Evolutionary conservation across 768 basidiomycete genomes (phyloP).

Genomic region (Dictyophora rubrovolvata): DNA sequence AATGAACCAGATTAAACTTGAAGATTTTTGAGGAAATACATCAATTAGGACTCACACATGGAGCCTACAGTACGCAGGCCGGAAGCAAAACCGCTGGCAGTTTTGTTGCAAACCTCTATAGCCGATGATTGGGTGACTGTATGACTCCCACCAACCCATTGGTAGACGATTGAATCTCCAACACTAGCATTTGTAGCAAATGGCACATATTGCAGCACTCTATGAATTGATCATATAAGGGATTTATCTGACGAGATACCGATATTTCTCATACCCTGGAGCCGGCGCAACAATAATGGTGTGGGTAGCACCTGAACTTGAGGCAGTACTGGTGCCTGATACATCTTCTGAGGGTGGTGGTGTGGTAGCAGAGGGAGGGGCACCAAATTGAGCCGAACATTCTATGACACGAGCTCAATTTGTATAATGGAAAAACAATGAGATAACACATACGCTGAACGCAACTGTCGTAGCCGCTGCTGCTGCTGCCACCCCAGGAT

Average conservation of each 20-base stretch:
- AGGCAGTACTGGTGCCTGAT: slow-evolving; percentile 14
- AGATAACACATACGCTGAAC: slow-evolving; percentile 47
- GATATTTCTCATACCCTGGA: slow-evolving; percentile 33
- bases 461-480: slow-evolving; percentile 52
- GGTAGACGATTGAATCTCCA: slow-evolving; percentile 67
- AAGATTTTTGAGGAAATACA: neutral
- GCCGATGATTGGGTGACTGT: slow-evolving; percentile 73
- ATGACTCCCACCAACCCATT: slow-evolving; percentile 73
- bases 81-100: slow-evolving; percentile 46
- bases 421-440: neutral
- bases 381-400: slow-evolving; percentile 54
- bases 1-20: neutral
- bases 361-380: slow-evolving; percentile 21
- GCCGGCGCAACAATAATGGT: slow-evolving; percentile 72
- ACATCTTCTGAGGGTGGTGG: slow-evolving; percentile 16
- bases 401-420: slow-evolving; percentile 27
- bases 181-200: slow-evolving; percentile 66
- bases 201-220: slow-evolving; percentile 62
- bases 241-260: neutral
- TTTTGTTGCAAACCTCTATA: slow-evolving; percentile 65
- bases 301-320: slow-evolving; percentile 45
- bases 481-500: slow-evolving; percentile 36
- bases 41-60: slow-evolving; percentile 32
- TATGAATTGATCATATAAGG: slow-evolving; percentile 10
- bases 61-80: slow-evolving; percentile 55